Base-by-base conservation (phyloP, 495 filamentous ascomycete species). In the Cudoniella acicularis region DNA sequence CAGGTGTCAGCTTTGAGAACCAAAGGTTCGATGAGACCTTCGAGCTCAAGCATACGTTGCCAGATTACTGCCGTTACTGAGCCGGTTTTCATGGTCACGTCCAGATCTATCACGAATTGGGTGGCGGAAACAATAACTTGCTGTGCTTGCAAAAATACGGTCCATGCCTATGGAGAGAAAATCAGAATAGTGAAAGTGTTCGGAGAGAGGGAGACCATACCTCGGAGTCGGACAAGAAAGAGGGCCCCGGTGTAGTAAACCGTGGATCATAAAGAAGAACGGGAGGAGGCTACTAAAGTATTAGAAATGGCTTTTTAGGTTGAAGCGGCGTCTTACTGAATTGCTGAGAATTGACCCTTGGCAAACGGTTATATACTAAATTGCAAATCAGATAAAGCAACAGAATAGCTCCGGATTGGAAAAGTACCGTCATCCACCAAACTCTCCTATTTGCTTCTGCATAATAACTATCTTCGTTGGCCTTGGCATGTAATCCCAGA, bases 371-470 rank as follows among this genome's bases (percentile, higher is more conserved):
- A 83, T 79, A 61, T 83, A 84, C 79, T 82, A 64, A 13, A n/a
- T 36, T 36, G 4, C 13, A 13, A 6, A 36, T 36, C 20, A 16
- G 4, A 57, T 48, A 18, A 63, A 24, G 17, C 25, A 30, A 41
- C 2, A 27, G 2, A 36, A 26, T 49, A 24, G 22, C 22, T 11
- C 21, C 26, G 16, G 13, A 26, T 1, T n/a, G 47, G 6, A 59
- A 30, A 25, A 54, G 36, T 72, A 79, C 79, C 53, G 81, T 85
- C 82, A 84, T 84, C 83, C 83, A 86, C 83, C 83, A 86, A 47
- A 77, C 75, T 62, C 82, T 75, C 27, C 79, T 71, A 63, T 76
- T 76, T 48, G 80, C 80, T 62, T 86, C 83, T 2, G 75, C 57
- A 54, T 68, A 77, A 46, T 72, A 75, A 43, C 77, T 77, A 60